A percentile compares a stretch with the other conserved stretches of the same genome.
phyloP scores from a whole-genome alignment of 805 yeast species.

The Candida sphagnicola region DNA sequence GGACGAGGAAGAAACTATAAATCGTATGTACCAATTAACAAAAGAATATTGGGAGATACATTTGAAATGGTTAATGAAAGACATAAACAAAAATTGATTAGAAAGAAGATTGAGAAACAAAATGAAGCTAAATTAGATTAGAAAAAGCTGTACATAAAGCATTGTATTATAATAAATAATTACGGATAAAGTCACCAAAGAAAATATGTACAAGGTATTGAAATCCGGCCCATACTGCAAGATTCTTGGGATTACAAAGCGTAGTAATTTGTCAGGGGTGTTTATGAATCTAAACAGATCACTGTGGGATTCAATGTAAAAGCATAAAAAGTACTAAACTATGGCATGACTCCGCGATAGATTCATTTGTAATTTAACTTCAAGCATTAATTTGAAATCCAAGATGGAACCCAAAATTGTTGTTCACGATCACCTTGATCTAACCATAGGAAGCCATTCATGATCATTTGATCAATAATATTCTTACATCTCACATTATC shows the following conservation, averaged over 20 bases:
- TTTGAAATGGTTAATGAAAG: constrained; percentile 68
- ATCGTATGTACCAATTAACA: constrained; percentile 52
- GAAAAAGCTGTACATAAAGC: no score
- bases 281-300: no score
- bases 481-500: constrained; percentile 53
- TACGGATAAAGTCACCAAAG: no score
- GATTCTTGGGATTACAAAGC: no score
- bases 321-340: no score
- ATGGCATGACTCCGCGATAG: no score
- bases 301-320: no score
- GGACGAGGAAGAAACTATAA: constrained; percentile 65
- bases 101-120: constrained; percentile 6
- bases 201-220: no score
- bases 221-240: no score
- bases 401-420: constrained; percentile 71
- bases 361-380: no score
- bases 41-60: constrained; percentile 57
- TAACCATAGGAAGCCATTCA: constrained; percentile 82
- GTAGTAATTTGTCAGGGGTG: no score
- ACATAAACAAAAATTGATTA: constrained; percentile 44
- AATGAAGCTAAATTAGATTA: background rate
- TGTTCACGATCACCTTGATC: constrained; percentile 48
- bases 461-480: constrained; percentile 73
- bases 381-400: constrained; percentile 42
- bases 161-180: no score